Conservation (phyloP, 169 alveolate species). For the Perkinsus chesapeaki region DNA sequence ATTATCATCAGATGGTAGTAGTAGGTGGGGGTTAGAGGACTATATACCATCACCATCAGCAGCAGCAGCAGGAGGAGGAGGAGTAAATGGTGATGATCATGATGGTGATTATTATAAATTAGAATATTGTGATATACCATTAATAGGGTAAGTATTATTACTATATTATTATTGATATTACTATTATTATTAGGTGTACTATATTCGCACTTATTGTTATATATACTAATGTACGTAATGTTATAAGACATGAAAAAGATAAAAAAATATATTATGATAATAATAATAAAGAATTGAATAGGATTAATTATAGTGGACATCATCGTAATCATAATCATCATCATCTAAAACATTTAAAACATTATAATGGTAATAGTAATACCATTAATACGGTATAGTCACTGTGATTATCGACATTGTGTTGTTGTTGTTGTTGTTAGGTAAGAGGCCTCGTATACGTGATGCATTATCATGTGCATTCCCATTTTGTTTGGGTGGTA, state of each 20-base stretch:
- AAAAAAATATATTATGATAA: not conserved
- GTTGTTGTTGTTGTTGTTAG: not conserved
- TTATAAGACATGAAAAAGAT: not conserved
- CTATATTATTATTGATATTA: no score
- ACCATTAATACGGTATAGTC: not conserved
- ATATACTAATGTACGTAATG: not conserved
- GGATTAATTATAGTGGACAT: not conserved
- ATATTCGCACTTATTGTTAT: not conserved
- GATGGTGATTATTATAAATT: no score
- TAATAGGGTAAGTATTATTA: not conserved
- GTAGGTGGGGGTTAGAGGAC: no score
- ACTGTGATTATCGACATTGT: not conserved
- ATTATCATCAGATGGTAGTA: not conserved
- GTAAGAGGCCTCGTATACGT: not conserved
- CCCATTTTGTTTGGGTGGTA: not conserved
- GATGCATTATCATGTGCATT: not conserved
- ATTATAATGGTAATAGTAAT: not conserved
- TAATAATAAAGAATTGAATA: no score
- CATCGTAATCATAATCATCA: not conserved
- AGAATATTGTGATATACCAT: not conserved
- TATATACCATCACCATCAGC: no score
- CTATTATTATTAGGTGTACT: not conserved
- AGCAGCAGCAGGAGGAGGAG: no score
- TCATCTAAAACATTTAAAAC: not conserved
- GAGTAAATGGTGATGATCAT: no score